Base-by-base conservation (phyloP, 129 eudicot genomes). In the Pseudognaphalium luteoalbum region DNA sequence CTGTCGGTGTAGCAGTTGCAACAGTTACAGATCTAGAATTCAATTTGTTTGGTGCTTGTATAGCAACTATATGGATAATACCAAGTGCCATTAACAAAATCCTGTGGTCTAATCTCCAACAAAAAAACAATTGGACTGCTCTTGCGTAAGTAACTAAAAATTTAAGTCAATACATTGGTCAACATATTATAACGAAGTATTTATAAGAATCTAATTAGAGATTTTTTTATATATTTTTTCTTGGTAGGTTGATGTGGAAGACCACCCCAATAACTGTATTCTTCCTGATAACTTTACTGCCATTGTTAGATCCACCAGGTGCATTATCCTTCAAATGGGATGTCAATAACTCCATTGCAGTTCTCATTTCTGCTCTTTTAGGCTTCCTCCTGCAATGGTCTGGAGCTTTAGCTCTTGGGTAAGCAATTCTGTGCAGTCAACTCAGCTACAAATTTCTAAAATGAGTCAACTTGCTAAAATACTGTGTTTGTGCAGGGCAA, bases 371-470 rank as follows among this genome's bases (percentile, higher is more conserved):
- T 4, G 96, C 92, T 30, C 73, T 79, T 29, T 78, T 87, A 16
- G 97, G 96, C 42, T 92, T 92, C 74, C 92, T 92, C 19, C 75
- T 89, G 34, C 96, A 87, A 56, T 84, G 90, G 92, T 89, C 96
- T 4, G 92, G 97, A 37, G 97, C 92, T 72, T 75, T 89, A 60
- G 97, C 97, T 16, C 90, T 92, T 14, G 92, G 97, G 97, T 88
- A 29, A 75, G 92, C 15, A 52, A 33, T 34, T 19, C 1, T 14
- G 62, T 58, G 14, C 2, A 19, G 39, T 54, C 4, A 28, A 70
- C 59, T 50, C 33, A 15, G 1, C 16, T 7, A 7, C 70, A 47
- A 66, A 64, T 8, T 2, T 73, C 6, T n/a, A 7, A 33, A 9
- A 47, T 10, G 21, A 70, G 42, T 63, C 74, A 25, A 62, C 57